Evolutionary conservation across 805 yeast species (phyloP), one percentile per base, ranked within the genome.

Genomic region (Candida stauntonica): DNA sequence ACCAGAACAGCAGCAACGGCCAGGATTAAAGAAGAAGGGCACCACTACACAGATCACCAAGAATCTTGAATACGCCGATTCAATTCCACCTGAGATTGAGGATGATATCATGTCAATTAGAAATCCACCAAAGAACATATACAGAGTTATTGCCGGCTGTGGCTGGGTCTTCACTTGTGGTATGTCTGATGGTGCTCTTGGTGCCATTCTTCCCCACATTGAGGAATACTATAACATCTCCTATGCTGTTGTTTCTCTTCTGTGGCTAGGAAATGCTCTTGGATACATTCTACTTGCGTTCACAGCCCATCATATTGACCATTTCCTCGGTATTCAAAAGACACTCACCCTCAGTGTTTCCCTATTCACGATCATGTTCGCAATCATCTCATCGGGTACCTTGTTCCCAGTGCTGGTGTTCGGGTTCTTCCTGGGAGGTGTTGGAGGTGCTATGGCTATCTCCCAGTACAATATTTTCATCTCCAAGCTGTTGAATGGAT

Each of bases 231-330:
- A 75, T 50, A 37, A 51, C 26, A 63, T 77, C 37, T 60, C 60
- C 15, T 77, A 77, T 49, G 65, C 79, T 3, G 48, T 72, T n/a
- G 80, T 75, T 2, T 75, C 83, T 2, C 50, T 73, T 39, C 67
- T 77, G 35, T 77, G 83, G 82, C 55, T 77, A 43, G 64, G 75
- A 24, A 74, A 68, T 51, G 79, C 82, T 0, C 35, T 67, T n/a
- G 84, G 83, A 1, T 77, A 63, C 50, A 67, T 77, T 8, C 19
- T 66, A 3, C 60, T 75, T 31, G 83, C 82, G 0, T 48, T 65
- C n/a, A 43, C 67, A n/a, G 63, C 76, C 6, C 75, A 72, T 46
- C 55, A 60, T 36, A 41, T 76, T 35, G 71, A 70, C 43, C 50
- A 55, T 2, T 42, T 53, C 26, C 47, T 76, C 6, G 76, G 77